phyloP scores from a whole-genome alignment of 805 yeast genomes.

The Hanseniaspora singularis region DNA sequence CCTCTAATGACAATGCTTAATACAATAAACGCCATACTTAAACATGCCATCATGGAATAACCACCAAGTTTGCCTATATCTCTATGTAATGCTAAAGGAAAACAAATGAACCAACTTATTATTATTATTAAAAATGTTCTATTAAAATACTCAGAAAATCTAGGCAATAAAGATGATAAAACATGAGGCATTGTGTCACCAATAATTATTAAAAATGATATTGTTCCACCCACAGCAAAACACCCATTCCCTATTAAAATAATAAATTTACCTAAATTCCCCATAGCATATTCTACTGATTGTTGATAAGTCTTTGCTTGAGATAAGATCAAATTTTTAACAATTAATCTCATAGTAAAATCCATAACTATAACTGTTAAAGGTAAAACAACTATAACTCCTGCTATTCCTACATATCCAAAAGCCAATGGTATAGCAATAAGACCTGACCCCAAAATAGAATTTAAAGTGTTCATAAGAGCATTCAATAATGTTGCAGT shows the following conservation, averaged over 20 bases:
- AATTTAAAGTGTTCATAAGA: slow-evolving; percentile 93
- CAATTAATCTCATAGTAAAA: slow-evolving; percentile 76
- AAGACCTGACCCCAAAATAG: slow-evolving; percentile 90
- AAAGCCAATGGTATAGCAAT: slow-evolving; percentile 90
- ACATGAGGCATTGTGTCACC: slow-evolving; percentile 95
- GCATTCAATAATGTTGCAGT: slow-evolving; percentile 69
- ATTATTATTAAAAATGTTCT: slow-evolving; percentile 61
- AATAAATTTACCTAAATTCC: slow-evolving; percentile 52
- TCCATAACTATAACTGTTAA: slow-evolving; percentile 62
- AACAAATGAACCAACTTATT: slow-evolving; percentile 61
- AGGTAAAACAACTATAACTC: slow-evolving; percentile 53
- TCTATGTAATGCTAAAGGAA: slow-evolving; percentile 67
- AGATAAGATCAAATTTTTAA: slow-evolving; percentile 66
- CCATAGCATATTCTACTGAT: slow-evolving; percentile 70
- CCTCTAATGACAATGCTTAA: slow-evolving; percentile 62
- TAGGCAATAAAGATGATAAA: slow-evolving; percentile 24
- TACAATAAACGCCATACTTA: slow-evolving; percentile 75
- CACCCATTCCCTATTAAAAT: slow-evolving; percentile 68
- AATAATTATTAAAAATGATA: slow-evolving; percentile 86
- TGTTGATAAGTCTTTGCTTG: slow-evolving; percentile 74
- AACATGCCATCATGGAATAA: slow-evolving; percentile 73
- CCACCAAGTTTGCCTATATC: slow-evolving; percentile 78
- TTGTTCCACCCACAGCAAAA: slow-evolving; percentile 88
- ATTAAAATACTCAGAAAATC: slow-evolving; percentile 41
- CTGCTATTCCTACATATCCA: slow-evolving; percentile 62